These are phyloP conservation scores for slime mould (Dictyostelium discoideum) DNA, from an alignment of 78 protist species.

Conservation along the genomic window DNA sequence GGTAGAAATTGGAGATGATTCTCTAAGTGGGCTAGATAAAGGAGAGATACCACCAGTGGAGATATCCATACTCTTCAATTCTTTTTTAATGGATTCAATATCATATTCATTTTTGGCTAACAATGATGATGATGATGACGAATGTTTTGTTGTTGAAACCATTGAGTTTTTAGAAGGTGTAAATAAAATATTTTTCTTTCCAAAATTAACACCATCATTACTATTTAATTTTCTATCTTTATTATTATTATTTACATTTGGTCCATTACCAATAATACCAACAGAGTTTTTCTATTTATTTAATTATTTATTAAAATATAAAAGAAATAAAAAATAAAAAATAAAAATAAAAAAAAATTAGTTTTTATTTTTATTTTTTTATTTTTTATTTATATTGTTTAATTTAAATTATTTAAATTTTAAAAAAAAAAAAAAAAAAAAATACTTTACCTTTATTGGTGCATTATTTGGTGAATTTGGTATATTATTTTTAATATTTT, in stretches of 20 bases:
- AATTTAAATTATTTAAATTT: neutral
- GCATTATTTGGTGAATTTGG: neutral
- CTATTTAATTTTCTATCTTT: neutral
- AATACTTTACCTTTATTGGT: neutral
- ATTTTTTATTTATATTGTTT: neutral
- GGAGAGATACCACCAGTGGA: conserved; percentile 11
- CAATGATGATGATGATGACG: neutral
- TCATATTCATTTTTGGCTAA: neutral
- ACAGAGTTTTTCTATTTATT: neutral
- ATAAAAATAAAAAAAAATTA: neutral
- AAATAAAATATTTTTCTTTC: conserved; percentile 10
- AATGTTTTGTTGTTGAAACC: neutral
- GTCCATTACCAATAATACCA: neutral
- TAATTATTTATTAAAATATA: neutral
- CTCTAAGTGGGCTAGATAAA: neutral
- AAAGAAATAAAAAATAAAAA: too few relatives aligned
- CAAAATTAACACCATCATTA: neutral
- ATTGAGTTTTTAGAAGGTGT: neutral
- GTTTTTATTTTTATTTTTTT: neutral
- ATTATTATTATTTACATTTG: neutral
- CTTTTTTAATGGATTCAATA: neutral
- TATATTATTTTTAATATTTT: neutral
- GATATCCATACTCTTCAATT: conserved; percentile 1
- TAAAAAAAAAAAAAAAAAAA: neutral
- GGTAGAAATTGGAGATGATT: neutral